Percentiles rank a stretch among this genome's conserved stretches.
These are phyloP conservation scores for Gossypium bickii DNA, from an alignment of 345 rosid species.

Conservation along the genomic window DNA sequence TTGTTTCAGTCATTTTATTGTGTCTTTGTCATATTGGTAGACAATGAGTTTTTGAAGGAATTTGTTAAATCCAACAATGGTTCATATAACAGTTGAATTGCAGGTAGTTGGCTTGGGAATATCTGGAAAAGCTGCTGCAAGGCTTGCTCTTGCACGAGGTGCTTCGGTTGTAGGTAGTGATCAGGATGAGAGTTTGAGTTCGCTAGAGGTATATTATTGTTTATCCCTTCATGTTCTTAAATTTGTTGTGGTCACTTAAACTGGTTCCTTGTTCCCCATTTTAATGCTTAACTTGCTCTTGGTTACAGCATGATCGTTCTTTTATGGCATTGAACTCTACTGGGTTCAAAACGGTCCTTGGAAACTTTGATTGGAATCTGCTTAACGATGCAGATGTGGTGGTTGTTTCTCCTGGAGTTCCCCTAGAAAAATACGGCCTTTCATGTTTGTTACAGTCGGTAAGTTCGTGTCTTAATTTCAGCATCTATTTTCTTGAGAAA, in stretches of 20 bases:
- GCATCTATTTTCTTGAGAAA: neutral
- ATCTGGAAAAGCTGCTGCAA: constrained; percentile 30
- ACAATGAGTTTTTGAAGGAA: constrained; percentile 2
- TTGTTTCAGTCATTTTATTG: neutral
- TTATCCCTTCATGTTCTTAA: neutral
- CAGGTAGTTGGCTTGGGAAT: constrained; percentile 33
- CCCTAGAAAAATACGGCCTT: constrained; percentile 26
- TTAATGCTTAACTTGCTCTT: neutral
- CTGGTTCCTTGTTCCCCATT: neutral
- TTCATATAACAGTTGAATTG: neutral
- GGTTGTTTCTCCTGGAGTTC: constrained; percentile 32
- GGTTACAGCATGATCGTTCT: constrained; percentile 24
- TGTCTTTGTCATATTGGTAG: neutral
- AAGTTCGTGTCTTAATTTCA: constrained; percentile 13
- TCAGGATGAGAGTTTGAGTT: constrained; percentile 24
- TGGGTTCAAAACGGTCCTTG: constrained; percentile 28
- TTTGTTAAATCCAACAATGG: neutral
- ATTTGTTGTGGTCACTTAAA: neutral
- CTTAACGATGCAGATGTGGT: constrained; percentile 21
- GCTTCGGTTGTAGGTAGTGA: constrained; percentile 35
- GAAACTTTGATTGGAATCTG: constrained; percentile 13
- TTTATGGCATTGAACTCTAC: constrained; percentile 7
- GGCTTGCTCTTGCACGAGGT: constrained; percentile 36
- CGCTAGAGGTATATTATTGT: constrained; percentile 19
- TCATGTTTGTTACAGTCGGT: constrained; percentile 26